Evolutionary conservation across 768 basidiomycete genomes (phyloP), one percentile per base, ranked within the genome.

Genomic region (Suillus lakei): DNA sequence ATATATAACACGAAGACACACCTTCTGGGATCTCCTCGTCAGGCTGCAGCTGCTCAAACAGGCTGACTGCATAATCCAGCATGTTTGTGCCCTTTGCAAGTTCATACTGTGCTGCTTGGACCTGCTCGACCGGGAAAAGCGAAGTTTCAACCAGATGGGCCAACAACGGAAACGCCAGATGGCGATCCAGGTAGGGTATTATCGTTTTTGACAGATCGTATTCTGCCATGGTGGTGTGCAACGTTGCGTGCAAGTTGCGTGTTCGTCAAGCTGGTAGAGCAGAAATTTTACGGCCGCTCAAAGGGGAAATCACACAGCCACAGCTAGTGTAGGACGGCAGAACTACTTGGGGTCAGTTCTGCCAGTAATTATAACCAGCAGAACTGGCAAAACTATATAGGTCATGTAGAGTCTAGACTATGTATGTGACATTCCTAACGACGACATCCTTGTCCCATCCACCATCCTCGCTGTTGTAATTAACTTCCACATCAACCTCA

Each of bases 31-130:
- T 79, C 70, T 88, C 82, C 60, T 92, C 78, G 58, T 89, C 89
- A 0, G 92, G 90, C 69, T 95, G 81, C 59, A 95, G 79, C 80
- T 93, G 88, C 71, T 90, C 80, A 72, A 94, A 95, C 71, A 98
- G 80, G 68, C 84, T 85, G 66, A 90, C 86, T 30, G 93, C 90
- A 73, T 97, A 99, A 78, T 97, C 96, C 65, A 97, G 91, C 96
- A 99, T 98, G 78, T 99, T 98, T 54, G 98, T 99, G 67, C 91
- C 93, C 76, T 95, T 97, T 63, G 95, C 93, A 62, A 99, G 90
- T 73, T 98, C 96, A 91, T 98, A 97, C 81, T 98, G 97, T 43
- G 98, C 97, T 46, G 88, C 81, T 64, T 89, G 88, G 64, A 99
- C 86, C 70, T 99, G 88, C 48, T 92, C 85, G 26, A 85, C 82